These are phyloP conservation scores for Elaeis guineensis DNA, from an alignment of 176 grass and related monocot genomes.

Conservation along the genomic window DNA sequence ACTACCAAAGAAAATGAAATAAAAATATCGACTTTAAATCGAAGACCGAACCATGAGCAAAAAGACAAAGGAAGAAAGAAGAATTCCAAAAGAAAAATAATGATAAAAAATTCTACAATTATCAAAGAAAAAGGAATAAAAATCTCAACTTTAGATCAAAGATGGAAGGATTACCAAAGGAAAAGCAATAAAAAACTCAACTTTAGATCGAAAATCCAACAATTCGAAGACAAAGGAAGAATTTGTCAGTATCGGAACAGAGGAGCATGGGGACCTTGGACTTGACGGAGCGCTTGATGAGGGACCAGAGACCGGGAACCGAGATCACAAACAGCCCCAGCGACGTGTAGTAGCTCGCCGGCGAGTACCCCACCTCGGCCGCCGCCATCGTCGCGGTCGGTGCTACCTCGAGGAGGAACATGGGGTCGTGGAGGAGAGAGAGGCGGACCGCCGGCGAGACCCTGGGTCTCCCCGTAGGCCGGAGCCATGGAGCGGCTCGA, in stretches of 20 bases:
- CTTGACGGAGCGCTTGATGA: slow-evolving; percentile 98
- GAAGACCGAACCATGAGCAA: too few relatives aligned
- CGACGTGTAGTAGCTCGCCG: slow-evolving; percentile 94
- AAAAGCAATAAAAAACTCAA: too few relatives aligned
- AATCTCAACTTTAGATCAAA: too few relatives aligned
- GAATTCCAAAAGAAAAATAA: not conserved
- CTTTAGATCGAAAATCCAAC: not conserved
- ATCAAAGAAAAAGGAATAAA: too few relatives aligned
- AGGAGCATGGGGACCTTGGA: slow-evolving; percentile 56
- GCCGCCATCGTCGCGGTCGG: slow-evolving; percentile 22
- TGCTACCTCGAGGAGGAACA: slow-evolving; percentile 50
- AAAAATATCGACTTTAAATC: too few relatives aligned
- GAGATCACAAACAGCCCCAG: slow-evolving; percentile 97
- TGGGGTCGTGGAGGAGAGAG: slow-evolving; percentile 40
- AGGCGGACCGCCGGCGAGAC: slow-evolving; percentile 21
- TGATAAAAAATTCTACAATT: too few relatives aligned
- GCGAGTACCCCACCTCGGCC: slow-evolving; percentile 64
- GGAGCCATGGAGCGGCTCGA: too few relatives aligned
- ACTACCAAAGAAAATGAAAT: too few relatives aligned
- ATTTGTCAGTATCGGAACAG: not conserved
- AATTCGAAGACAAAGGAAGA: not conserved
- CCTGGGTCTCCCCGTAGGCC: not conserved
- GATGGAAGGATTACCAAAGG: too few relatives aligned
- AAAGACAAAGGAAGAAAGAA: not conserved
- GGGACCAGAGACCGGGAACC: slow-evolving; percentile 90